Conservation (phyloP, 192 early-diverging fungal genomes). For the Backusella sp. region DNA sequence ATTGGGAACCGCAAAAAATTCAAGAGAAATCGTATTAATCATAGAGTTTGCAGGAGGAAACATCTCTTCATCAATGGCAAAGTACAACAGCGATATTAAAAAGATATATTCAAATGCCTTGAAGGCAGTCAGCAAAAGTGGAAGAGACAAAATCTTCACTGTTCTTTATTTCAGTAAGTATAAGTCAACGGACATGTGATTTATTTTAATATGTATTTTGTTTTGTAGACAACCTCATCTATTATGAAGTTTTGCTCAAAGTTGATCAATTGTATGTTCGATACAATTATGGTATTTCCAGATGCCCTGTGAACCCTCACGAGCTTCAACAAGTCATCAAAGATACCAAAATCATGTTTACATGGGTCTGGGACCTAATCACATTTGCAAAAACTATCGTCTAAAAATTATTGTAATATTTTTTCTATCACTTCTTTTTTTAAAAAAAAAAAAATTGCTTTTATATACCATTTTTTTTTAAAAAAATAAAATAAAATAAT, state of each 20-base stretch:
- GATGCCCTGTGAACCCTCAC: slow-evolving; percentile 10
- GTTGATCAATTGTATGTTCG: slow-evolving; percentile 8
- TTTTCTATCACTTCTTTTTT: background rate
- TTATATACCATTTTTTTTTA: too few relatives aligned
- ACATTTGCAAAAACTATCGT: background rate
- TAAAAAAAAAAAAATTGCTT: too few relatives aligned
- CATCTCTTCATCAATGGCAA: slow-evolving; percentile 6
- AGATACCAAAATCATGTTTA: slow-evolving; percentile 15
- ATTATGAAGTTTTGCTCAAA: slow-evolving; percentile 17
- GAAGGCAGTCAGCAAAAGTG: slow-evolving; percentile 15
- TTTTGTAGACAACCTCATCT: slow-evolving; percentile 13
- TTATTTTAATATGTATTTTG: slow-evolving; percentile 13
- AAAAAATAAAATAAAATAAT: too few relatives aligned
- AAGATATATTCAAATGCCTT: slow-evolving; percentile 9
- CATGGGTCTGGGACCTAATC: slow-evolving; percentile 4
- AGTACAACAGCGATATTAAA: slow-evolving; percentile 11
- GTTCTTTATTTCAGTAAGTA: slow-evolving; percentile 14
- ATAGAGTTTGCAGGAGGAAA: slow-evolving; percentile 13
- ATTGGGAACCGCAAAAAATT: background rate
- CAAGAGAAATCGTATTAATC: slow-evolving; percentile 7
- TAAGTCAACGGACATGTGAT: slow-evolving; percentile 11
- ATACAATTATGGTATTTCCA: slow-evolving; percentile 12
- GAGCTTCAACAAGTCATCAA: slow-evolving; percentile 5
- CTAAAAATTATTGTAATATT: background rate
- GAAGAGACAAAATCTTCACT: slow-evolving; percentile 18